Evolutionary conservation across 164 flowering plant genomes (phyloP), one percentile per base, ranked within the genome.

Genomic region (Houttuynia cordata): DNA sequence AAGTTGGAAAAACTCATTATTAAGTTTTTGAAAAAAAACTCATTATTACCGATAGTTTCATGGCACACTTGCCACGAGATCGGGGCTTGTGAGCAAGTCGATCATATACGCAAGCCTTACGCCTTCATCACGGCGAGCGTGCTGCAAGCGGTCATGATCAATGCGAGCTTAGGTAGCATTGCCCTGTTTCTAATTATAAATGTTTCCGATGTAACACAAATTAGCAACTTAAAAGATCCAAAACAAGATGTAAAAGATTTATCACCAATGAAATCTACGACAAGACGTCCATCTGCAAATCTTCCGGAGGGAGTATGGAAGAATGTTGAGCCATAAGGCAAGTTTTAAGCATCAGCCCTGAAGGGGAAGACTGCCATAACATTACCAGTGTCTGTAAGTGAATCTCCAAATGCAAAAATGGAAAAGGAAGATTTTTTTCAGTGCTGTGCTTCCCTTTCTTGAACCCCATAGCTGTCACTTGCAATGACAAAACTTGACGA

Each of bases 361-460:
- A 62, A 62, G 30, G 65, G 65, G 45, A 78, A 82, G 0, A 67
- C 82, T 0, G 82, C 87, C 2, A 83, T 71, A 3, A 70, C 22
- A 24, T 81, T 81, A 1, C 87, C 87, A 8, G 87, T 82, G 68
- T 82, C 86, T 8, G 81, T 77, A 40, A 77, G 75, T 0, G 86
- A 82, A 70, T 82, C 86, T 0, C 86, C 86, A 59, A 82, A 82
- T 76, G 77, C 79, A 62, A 76, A 80, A 3, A 82, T 52, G 5
- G 68, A 63, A 20, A 63, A 53, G 17, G 65, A 58, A 53, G 64
- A 45, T 22, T 34, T 56, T 15, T 14, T 18, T 15, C n/a, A 39
- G 13, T 24, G 9, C 1, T 0, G n/a, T 37, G 21, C 23, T 18
- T 9, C 51, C 4, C 10, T 13, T 23, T 41, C 65, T 34, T 8